These are phyloP conservation scores for Capsicum rhomboideum DNA, from an alignment of 257 asterid species.

Conservation along the genomic window DNA sequence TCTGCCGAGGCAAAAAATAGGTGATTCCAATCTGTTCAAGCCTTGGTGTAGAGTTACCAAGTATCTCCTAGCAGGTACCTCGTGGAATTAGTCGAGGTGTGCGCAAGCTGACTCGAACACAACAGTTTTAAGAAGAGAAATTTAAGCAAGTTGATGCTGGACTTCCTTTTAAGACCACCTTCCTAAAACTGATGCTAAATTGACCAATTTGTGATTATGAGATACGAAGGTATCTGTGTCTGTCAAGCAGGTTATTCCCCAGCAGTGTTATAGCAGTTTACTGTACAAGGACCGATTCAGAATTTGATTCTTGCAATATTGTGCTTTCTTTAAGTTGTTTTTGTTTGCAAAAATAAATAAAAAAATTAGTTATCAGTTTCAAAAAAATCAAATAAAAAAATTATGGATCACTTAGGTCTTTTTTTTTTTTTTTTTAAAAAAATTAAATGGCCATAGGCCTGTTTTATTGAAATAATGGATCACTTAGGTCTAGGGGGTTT, in stretches of 20 bases:
- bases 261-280: background rate
- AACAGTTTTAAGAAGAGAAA: background rate
- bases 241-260: background rate
- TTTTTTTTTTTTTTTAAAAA: background rate
- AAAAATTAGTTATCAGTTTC: too few species aligned
- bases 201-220: background rate
- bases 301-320: background rate
- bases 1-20: background rate
- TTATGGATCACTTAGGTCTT: background rate
- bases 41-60: background rate
- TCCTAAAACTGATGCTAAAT: background rate
- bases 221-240: background rate
- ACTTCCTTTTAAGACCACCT: background rate
- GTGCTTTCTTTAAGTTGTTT: background rate
- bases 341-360: background rate
- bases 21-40: background rate
- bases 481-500: background rate
- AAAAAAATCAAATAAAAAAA: too few species aligned
- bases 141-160: background rate
- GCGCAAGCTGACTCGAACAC: background rate
- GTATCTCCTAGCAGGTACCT: background rate
- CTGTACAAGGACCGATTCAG: background rate
- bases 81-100: background rate
- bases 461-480: background rate
- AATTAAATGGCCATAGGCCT: too few species aligned